Conservation (phyloP, 1,284 basidiomycete species). For the Moniliophthora roreri region DNA sequence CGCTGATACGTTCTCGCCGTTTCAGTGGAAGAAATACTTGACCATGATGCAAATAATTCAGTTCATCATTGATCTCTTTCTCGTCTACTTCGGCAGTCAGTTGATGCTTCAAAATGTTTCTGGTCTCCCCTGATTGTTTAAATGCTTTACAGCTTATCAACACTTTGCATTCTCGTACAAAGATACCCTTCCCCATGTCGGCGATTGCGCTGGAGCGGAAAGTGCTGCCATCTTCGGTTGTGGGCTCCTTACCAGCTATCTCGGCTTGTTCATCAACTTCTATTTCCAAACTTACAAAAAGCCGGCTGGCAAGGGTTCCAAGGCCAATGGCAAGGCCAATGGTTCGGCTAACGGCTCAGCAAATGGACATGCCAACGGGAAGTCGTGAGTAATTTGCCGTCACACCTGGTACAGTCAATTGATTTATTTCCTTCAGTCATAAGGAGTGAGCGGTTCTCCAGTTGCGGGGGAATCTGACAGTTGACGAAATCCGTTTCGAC, state of each 20-base stretch:
- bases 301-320: conserved; percentile 41
- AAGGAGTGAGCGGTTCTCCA: neutral
- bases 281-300: conserved; percentile 85
- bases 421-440: neutral
- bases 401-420: neutral
- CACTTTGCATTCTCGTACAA: conserved; percentile 74
- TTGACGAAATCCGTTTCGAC: neutral
- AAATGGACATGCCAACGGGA: conserved; percentile 33
- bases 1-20: conserved; percentile 10
- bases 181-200: conserved; percentile 61
- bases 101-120: no score
- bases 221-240: conserved; percentile 89
- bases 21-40: conserved; percentile 94
- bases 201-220: conserved; percentile 89
- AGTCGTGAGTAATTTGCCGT: conserved; percentile 25
- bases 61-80: conserved; percentile 87
- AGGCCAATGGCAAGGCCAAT: conserved; percentile 39
- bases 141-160: conserved; percentile 64
- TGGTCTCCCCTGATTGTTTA: conserved; percentile 17
- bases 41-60: conserved; percentile 96
- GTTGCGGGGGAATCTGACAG: neutral
- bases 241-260: conserved; percentile 84
- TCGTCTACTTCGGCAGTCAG: conserved; percentile 93
- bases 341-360: conserved; percentile 31
- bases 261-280: conserved; percentile 90